Evolutionary conservation across 2,329 filamentous ascomycete species (phyloP).

Genomic region (Verticillium albo-atrum): DNA sequence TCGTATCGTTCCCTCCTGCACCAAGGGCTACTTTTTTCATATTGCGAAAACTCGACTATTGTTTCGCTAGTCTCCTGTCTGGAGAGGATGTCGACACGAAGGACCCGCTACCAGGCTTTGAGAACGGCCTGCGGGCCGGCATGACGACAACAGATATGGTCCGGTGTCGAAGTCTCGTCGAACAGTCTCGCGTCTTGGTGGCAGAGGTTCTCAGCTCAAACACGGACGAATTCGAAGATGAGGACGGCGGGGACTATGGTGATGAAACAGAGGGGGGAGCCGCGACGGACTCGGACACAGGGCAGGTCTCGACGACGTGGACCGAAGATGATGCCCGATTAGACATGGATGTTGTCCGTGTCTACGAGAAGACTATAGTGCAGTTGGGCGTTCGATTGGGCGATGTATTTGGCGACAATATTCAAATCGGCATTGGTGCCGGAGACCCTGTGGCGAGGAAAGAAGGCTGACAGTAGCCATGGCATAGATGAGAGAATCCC

Average conservation of each 20-base stretch:
- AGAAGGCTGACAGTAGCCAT: too few species aligned
- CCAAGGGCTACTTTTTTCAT: constrained; percentile 66
- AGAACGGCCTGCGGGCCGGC: constrained; percentile 54
- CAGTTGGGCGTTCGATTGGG: constrained; percentile 66
- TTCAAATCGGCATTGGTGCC: not conserved
- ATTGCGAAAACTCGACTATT: constrained; percentile 75
- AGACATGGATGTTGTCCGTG: constrained; percentile 67
- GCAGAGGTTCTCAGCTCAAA: constrained; percentile 58
- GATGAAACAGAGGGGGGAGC: constrained; percentile 22
- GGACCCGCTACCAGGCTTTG: constrained; percentile 66
- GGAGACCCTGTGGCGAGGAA: not conserved
- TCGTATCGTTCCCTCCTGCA: constrained; percentile 66
- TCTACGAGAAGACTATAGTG: constrained; percentile 78
- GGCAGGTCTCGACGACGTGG: constrained; percentile 24
- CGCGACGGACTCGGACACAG: constrained; percentile 29
- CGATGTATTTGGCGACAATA: constrained; percentile 17
- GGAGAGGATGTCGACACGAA: constrained; percentile 64
- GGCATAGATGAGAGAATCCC: too few species aligned
- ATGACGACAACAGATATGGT: constrained; percentile 83
- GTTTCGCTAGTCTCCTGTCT: constrained; percentile 71
- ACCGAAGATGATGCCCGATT: constrained; percentile 45
- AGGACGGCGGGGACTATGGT: constrained; percentile 27
- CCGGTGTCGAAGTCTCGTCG: constrained; percentile 74
- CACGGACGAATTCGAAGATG: constrained; percentile 16
- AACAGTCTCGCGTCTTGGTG: constrained; percentile 67